These are phyloP conservation scores for Apiotrichum porosum DNA, from an alignment of 1,284 basidiomycete species.

Conservation along the genomic window DNA sequence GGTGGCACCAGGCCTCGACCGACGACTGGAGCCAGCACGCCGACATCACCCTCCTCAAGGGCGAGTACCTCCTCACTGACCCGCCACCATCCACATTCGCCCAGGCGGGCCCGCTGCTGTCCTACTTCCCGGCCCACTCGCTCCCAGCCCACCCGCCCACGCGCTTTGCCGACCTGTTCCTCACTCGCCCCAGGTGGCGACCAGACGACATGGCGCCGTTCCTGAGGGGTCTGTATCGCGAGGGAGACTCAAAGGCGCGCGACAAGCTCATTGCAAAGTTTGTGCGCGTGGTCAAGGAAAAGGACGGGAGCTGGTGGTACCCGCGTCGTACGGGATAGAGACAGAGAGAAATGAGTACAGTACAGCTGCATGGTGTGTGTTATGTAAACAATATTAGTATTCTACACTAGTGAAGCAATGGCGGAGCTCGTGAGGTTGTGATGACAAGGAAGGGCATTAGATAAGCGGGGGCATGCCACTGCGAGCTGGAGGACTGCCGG, in stretches of 20 bases:
- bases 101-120: slow-evolving; percentile 43
- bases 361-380: too few relatives aligned
- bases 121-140: slow-evolving; percentile 67
- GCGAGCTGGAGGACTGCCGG: too few relatives aligned
- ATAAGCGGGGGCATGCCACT: too few relatives aligned
- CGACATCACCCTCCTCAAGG: slow-evolving; percentile 57
- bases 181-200: slow-evolving; percentile 69
- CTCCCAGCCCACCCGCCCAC: slow-evolving; percentile 68
- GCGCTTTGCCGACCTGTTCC: slow-evolving; percentile 78
- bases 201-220: slow-evolving; percentile 74
- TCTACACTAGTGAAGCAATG: too few relatives aligned
- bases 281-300: slow-evolving; percentile 70
- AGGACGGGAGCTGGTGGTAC: slow-evolving; percentile 50
- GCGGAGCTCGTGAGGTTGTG: too few relatives aligned
- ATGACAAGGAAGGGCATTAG: too few relatives aligned
- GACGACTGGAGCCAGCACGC: slow-evolving; percentile 64
- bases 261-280: slow-evolving; percentile 82
- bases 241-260: slow-evolving; percentile 65
- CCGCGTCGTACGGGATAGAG: slow-evolving; percentile 34
- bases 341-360: too few relatives aligned
- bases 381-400: too few relatives aligned
- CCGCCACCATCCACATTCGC: slow-evolving; percentile 19
- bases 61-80: slow-evolving; percentile 59
- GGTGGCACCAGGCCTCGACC: slow-evolving; percentile 67
- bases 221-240: slow-evolving; percentile 69